Evolutionary conservation across 2,329 filamentous ascomycete species (phyloP).

Genomic region (Cladophialophora psammophila): DNA sequence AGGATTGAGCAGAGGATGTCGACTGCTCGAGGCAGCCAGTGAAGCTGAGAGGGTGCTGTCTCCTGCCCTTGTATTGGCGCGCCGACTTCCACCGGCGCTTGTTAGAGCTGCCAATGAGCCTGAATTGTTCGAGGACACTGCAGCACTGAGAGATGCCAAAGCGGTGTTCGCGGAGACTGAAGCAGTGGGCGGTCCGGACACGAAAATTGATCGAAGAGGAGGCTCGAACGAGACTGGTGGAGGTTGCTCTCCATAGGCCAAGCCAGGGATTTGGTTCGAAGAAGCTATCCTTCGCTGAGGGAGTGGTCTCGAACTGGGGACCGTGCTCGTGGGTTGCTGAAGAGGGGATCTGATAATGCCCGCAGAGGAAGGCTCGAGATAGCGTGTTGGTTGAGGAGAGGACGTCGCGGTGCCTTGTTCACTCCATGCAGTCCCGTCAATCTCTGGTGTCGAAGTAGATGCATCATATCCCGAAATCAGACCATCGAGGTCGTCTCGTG

Average conservation of each 20-base stretch:
- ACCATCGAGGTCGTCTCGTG: conserved; percentile 30
- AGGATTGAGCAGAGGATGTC: conserved; percentile 39
- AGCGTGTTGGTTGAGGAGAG: conserved; percentile 21
- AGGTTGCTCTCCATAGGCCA: conserved; percentile 29
- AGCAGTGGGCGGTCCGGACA: conserved; percentile 46
- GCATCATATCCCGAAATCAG: conserved; percentile 22
- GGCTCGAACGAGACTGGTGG: conserved; percentile 43
- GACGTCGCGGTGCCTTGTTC: conserved; percentile 18
- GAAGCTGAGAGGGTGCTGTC: conserved; percentile 26
- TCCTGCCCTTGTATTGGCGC: conserved; percentile 24
- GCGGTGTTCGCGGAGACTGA: conserved; percentile 47
- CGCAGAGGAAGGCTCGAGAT: conserved; percentile 26
- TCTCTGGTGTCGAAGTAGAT: conserved; percentile 15
- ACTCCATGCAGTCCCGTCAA: conserved; percentile 23
- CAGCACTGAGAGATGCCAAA: conserved; percentile 46
- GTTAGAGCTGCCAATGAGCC: conserved; percentile 43
- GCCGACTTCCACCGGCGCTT: conserved; percentile 33
- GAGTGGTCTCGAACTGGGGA: conserved; percentile 28
- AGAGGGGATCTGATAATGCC: conserved; percentile 31
- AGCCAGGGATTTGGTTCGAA: conserved; percentile 29
- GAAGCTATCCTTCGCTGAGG: conserved; percentile 36
- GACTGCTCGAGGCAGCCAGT: conserved; percentile 26
- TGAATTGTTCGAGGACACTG: conserved; percentile 40
- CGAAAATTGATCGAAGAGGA: conserved; percentile 47
- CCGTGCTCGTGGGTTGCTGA: conserved; percentile 23